Evolutionary conservation across 371 early-diverging fungal species (phyloP), one percentile per base, ranked within the genome.

Genomic region (Circinella umbellata): DNA sequence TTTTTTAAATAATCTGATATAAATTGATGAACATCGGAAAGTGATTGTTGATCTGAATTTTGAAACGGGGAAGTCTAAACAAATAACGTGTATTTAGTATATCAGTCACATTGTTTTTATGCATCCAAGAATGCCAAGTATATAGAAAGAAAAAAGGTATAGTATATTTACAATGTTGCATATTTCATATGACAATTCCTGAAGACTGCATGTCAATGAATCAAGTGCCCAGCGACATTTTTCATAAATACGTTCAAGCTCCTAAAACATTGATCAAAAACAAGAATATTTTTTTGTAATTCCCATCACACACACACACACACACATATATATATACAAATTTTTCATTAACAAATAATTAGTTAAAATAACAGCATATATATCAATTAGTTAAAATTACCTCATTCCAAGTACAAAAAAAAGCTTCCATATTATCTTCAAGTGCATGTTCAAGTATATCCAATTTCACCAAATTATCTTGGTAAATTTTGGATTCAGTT

Each of bases 371-470:
- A 2, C 27, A 27, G 2, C 27, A 27, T 27, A 27, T 27, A 27
- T 1, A 1, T 27, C 27, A 27, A 27, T 27, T 27, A 27, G 27
- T 27, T 27, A 2, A 27, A 27, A 27, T 5, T 57, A 57, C 57
- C 27, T 68, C 68, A 51, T 68, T 61, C 68, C 68, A 68, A 35
- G 47, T 20, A 10, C 68, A 61, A 48, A 68, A 60, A 61, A 68
- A 68, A 8, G 60, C 49, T 1, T 60, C 47, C 13, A 36, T 49
- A 5, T 39, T 39, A 48, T 61, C 20, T 15, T 38, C 27, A 6
- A 61, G 51, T 0, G 68, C 51, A 37, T 20, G 6, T 15, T 68
- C 61, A 15, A 68, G 49, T 7, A 35, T 37, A 15, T 61, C 49
- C 3, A 39, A 18, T 14, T 38, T 57, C 1, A 68, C 68, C 42